A percentile compares a stretch with the other conserved stretches of the same genome.
Conservation (phyloP, 1,139 yeast species). For the Pichia sp. region DNA sequence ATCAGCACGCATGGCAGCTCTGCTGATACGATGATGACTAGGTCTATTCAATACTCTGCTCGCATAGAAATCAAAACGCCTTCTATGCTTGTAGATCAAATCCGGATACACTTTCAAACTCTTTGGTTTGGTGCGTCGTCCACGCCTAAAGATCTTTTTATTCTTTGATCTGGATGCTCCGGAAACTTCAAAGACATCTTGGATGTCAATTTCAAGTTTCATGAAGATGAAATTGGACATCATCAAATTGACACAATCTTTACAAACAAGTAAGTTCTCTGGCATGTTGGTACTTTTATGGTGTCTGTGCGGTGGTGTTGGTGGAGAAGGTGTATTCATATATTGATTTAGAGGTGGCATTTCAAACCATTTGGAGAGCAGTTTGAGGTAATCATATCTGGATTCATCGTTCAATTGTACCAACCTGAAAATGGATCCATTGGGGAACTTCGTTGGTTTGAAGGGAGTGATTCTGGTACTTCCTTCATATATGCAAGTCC, state of each 20-base stretch:
- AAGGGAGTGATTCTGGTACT: constrained; percentile 3
- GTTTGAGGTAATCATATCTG: constrained; percentile 13
- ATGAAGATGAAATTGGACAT: constrained; percentile 22
- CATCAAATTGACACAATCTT: constrained; percentile 20
- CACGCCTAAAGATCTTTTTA: no score
- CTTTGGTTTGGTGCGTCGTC: no score
- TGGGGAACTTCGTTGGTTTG: constrained; percentile 23
- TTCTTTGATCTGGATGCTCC: constrained; percentile 2
- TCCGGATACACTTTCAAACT: constrained; percentile 7
- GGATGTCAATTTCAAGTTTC: constrained; percentile 23
- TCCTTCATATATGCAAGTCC: not conserved
- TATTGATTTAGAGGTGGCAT: constrained; percentile 29
- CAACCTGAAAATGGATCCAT: constrained; percentile 22
- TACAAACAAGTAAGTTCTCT: constrained; percentile 26
- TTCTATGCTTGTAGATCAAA: constrained; percentile 10
- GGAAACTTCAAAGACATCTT: constrained; percentile 10
- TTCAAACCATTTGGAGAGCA: constrained; percentile 27
- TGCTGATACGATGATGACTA: not conserved
- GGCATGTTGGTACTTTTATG: constrained; percentile 23
- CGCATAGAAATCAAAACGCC: constrained; percentile 8
- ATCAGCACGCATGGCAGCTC: not conserved
- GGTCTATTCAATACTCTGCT: not conserved
- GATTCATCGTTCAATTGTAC: constrained; percentile 3
- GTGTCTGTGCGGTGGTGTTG: constrained; percentile 26
- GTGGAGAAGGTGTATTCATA: constrained; percentile 26